Conservation (phyloP, 768 basidiomycete genomes). For the Lactarius quietus region DNA sequence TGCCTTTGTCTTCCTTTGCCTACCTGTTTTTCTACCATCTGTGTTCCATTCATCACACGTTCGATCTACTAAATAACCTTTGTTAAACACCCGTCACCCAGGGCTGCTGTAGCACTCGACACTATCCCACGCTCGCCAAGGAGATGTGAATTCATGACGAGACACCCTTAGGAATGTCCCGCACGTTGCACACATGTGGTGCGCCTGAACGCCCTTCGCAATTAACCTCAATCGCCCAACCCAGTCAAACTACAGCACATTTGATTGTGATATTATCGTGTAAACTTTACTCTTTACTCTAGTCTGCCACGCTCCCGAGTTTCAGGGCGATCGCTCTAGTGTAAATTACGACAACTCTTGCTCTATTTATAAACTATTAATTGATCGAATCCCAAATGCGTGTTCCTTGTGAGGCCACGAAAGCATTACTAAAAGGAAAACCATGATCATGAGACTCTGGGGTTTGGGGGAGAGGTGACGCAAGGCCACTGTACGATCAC, state of each 20-base stretch:
- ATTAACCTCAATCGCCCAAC: not conserved
- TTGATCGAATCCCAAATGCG: not conserved
- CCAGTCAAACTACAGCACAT: not conserved
- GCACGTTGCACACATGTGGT: not conserved
- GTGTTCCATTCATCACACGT: not conserved
- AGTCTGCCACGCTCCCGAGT: not conserved
- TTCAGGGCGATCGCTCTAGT: not conserved
- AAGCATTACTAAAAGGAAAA: not conserved
- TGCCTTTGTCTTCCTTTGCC: not conserved
- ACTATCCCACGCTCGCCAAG: not conserved
- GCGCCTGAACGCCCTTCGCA: not conserved
- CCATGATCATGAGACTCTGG: not conserved
- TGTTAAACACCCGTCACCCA: not conserved
- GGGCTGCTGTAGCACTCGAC: not conserved
- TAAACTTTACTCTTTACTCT: not conserved
- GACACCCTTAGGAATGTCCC: not conserved
- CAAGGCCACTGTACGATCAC: not conserved
- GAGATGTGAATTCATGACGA: not conserved
- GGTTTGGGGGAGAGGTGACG: not conserved
- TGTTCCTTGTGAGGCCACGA: not conserved
- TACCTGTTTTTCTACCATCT: not conserved
- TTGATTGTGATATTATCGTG: not conserved
- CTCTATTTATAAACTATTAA: not conserved
- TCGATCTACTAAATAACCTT: not conserved
- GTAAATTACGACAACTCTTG: not conserved